Evolutionary conservation across 192 early-diverging fungal species (phyloP), one percentile per base, ranked within the genome.

Genomic region (Irineochytrium annulatum): DNA sequence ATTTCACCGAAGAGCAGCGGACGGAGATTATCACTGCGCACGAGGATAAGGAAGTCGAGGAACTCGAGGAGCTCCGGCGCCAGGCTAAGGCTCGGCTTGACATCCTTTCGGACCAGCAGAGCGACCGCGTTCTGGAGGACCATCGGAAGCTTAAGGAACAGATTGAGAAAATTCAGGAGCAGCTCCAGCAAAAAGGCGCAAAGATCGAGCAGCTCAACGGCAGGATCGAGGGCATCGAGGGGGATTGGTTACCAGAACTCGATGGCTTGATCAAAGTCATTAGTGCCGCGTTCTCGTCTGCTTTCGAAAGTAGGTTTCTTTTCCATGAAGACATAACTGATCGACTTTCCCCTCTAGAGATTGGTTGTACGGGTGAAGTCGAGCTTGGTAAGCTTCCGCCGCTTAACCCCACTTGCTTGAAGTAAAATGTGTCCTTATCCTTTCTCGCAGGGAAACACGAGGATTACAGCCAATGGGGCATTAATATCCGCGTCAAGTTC

Each of bases 401-500:
- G 2, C 26, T 39, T 2, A 39, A 44, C 26, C 35, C 4, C 29
- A 19, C 19, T 0, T 17, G 35, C 4, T 27, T 24, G 19, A 27
- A 6, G n/a, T 16, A 43, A 0, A 24, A 34, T 31, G 14, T 34
- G 3, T 35, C 2, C 8, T 20, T 3, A 2, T 43, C 49, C 31
- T 54, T 59, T 28, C 20, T 16, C 28, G 2, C 16, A 74, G 63
- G 46, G 14, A 37, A 64, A 33, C 59, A 80, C 54, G 91, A 91
- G 35, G 90, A 94, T 61, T 99, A 85, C 70, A 86, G 85, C 54
- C 80, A 87, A 64, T 99, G 94, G 93, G 91, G 92, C 13, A 86
- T 97, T 45, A 90, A 99, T 56, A 97, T 98, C 55, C 71, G 84
- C 3, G 96, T 99, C 52, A 91, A 92, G 67, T 99, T 99, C 74